Percentiles rank a stretch among this genome's conserved stretches.
Evolutionary conservation across 306 rosid genomes (phyloP).

Genomic region (Pyrus bretschneideri): DNA sequence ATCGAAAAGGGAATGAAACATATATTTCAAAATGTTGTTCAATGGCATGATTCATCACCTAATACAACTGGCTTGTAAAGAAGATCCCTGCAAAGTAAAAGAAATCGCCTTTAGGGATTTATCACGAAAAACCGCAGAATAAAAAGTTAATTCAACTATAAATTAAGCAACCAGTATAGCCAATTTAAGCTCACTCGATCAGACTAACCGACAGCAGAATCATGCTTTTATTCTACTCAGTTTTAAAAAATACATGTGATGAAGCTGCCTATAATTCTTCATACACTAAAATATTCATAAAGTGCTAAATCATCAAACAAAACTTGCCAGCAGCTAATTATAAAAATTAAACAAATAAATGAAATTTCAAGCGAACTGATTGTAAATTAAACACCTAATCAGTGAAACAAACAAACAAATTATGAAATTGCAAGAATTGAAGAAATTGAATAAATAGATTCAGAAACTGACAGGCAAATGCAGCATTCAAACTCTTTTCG

Average conservation of each 20-base stretch:
- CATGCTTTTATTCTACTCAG: not conserved
- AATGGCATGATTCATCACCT: slow-evolving; percentile 31
- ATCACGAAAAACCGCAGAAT: no score
- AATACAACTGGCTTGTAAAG: slow-evolving; percentile 83
- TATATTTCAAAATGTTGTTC: not conserved
- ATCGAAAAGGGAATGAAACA: not conserved
- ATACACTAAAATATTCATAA: not conserved
- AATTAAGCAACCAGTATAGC: not conserved
- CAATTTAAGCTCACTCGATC: not conserved
- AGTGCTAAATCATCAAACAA: not conserved
- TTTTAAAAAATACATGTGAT: not conserved
- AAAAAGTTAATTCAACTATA: not conserved
- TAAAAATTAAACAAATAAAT: not conserved
- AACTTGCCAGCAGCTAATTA: not conserved
- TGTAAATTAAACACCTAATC: not conserved
- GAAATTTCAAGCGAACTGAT: not conserved
- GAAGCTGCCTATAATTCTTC: not conserved
- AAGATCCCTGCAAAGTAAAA: slow-evolving; percentile 61
- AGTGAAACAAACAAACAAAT: not conserved
- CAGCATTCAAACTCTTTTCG: slow-evolving; percentile 8
- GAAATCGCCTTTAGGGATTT: not conserved
- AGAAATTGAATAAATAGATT: not conserved
- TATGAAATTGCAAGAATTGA: not conserved
- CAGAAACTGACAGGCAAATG: slow-evolving; percentile 3
- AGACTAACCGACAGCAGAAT: not conserved